phyloP scores from a whole-genome alignment of 768 basidiomycete species.

The Suillus subluteus region DNA sequence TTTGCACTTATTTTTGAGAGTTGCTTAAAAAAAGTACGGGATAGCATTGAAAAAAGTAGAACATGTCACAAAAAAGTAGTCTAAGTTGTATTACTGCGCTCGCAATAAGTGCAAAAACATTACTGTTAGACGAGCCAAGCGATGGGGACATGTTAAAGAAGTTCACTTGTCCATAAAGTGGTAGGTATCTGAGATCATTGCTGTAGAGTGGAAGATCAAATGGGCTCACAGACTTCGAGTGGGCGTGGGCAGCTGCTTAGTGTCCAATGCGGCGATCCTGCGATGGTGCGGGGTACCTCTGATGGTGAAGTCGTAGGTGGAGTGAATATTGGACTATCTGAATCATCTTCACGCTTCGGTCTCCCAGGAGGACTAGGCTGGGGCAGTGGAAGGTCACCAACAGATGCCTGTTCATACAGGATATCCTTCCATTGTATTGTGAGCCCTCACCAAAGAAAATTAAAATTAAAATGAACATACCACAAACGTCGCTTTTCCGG shows the following conservation, averaged over 20 bases:
- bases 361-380: slow-evolving; percentile 51
- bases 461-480: slow-evolving; percentile 30
- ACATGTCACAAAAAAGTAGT: too few relatives aligned
- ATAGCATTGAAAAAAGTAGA: too few relatives aligned
- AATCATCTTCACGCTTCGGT: slow-evolving; percentile 67
- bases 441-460: not conserved
- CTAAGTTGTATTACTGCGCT: too few relatives aligned
- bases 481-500: too few relatives aligned
- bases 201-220: slow-evolving; percentile 57
- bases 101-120: too few relatives aligned
- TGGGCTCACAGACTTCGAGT: slow-evolving; percentile 17
- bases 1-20: too few relatives aligned
- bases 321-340: slow-evolving; percentile 46
- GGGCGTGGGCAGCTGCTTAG: slow-evolving; percentile 18
- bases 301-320: slow-evolving; percentile 15
- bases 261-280: slow-evolving; percentile 39
- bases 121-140: slow-evolving; percentile 11
- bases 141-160: slow-evolving; percentile 18
- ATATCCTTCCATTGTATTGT: slow-evolving; percentile 53
- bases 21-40: too few relatives aligned
- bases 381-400: slow-evolving; percentile 72
- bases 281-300: slow-evolving; percentile 32
- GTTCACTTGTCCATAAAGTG: slow-evolving; percentile 39
- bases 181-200: slow-evolving; percentile 59
- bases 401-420: slow-evolving; percentile 70